Conservation (phyloP, 2,329 filamentous ascomycete genomes). For the Colletotrichum plurivorum region DNA sequence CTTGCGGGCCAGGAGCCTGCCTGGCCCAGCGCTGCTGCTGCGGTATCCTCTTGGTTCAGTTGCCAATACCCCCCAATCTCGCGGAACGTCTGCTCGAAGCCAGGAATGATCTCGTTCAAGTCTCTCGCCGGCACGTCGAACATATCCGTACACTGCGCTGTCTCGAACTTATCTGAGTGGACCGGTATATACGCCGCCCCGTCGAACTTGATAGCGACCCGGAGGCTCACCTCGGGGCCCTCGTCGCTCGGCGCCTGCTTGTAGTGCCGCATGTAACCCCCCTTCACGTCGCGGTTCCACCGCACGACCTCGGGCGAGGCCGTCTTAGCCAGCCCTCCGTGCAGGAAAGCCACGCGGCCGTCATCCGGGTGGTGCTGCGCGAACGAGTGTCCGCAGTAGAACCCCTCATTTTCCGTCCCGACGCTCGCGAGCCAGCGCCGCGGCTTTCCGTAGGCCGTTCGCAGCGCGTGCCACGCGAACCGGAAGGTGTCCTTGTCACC, state of each 20-base stretch:
- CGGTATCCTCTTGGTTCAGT: slow-evolving; percentile 21
- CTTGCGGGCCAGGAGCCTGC: background rate
- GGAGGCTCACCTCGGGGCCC: slow-evolving; percentile 16
- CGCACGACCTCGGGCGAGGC: slow-evolving; percentile 26
- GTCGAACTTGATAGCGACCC: slow-evolving; percentile 32
- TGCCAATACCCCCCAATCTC: slow-evolving; percentile 36
- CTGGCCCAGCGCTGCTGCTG: background rate
- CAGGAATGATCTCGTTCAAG: slow-evolving; percentile 26
- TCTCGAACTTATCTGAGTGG: slow-evolving; percentile 8
- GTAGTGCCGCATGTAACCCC: slow-evolving; percentile 25
- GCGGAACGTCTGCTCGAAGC: slow-evolving; percentile 27
- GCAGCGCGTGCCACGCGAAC: slow-evolving; percentile 31
- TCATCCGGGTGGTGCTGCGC: slow-evolving; percentile 36
- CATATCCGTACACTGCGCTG: slow-evolving; percentile 34
- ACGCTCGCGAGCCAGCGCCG: slow-evolving; percentile 30
- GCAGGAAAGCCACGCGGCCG: slow-evolving; percentile 23
- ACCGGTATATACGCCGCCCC: slow-evolving; percentile 22
- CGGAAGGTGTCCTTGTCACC: slow-evolving; percentile 38
- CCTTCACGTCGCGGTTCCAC: slow-evolving; percentile 28
- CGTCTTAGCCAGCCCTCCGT: slow-evolving; percentile 31
- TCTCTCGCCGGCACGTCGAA: slow-evolving; percentile 22
- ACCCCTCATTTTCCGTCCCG: slow-evolving; percentile 26
- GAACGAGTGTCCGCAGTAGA: slow-evolving; percentile 34
- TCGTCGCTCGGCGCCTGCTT: slow-evolving; percentile 27
- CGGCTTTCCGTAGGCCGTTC: slow-evolving; percentile 22